Evolutionary conservation across 768 basidiomycete species (phyloP).

Genomic region (Lactarius sp.): DNA sequence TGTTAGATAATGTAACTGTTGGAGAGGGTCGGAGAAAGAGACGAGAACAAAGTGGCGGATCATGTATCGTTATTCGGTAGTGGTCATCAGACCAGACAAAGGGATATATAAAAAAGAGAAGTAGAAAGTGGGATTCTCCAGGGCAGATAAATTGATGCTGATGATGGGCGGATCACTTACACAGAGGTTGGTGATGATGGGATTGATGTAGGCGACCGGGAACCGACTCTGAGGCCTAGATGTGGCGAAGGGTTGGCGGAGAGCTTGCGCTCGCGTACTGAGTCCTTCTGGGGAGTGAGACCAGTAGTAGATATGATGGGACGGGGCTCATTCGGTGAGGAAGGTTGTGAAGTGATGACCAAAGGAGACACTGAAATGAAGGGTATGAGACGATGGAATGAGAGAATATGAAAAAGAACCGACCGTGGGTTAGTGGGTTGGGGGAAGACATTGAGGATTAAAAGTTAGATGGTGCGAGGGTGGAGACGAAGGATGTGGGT

Average conservation of each 20-base stretch:
- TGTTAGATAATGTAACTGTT: conserved; percentile 11
- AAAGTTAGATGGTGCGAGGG: neutral
- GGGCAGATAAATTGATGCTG: neutral
- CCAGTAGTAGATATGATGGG: conserved; percentile 50
- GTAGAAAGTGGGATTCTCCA: neutral
- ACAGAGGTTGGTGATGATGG: conserved; percentile 77
- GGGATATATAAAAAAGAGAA: neutral
- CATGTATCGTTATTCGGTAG: neutral
- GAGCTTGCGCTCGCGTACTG: conserved; percentile 34
- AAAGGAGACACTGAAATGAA: conserved; percentile 19
- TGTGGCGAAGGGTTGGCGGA: conserved; percentile 47
- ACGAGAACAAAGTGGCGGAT: conserved; percentile 1
- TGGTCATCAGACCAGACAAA: neutral
- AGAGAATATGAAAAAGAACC: neutral
- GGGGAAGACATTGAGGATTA: conserved; percentile 17
- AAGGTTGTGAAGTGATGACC: conserved; percentile 15
- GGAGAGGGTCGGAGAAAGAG: neutral
- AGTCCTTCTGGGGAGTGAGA: conserved; percentile 39
- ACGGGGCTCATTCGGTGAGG: conserved; percentile 42
- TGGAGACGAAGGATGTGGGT: neutral
- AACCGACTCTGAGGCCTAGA: conserved; percentile 48
- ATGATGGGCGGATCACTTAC: conserved; percentile 39
- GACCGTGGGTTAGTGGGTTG: conserved; percentile 3
- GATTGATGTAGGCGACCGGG: conserved; percentile 66
- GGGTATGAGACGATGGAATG: neutral